Evolutionary conservation across 306 rosid genomes (phyloP).

Genomic region (Rosa persica): DNA sequence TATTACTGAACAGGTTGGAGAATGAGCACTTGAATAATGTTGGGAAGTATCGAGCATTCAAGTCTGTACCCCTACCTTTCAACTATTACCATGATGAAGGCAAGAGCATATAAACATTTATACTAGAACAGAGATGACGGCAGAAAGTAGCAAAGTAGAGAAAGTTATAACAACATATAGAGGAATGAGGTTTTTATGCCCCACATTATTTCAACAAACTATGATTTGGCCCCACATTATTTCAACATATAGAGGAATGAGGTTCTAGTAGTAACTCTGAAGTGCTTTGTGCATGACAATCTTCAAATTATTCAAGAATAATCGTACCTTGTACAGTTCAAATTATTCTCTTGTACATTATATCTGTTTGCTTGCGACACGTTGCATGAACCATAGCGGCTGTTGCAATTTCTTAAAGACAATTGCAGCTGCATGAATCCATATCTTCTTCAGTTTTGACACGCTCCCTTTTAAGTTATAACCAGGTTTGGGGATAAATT

Average conservation of each 20-base stretch:
- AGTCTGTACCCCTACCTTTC: conserved; percentile 76
- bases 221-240: neutral
- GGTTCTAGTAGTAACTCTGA: neutral
- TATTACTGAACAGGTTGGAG: conserved; percentile 44
- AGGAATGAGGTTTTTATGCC: neutral
- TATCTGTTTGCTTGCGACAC: no score
- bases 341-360: no score
- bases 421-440: no score
- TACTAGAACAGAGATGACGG: neutral
- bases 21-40: conserved; percentile 76
- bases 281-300: no score
- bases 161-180: neutral
- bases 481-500: no score
- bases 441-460: no score
- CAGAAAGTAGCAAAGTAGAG: neutral
- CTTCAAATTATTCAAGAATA: no score
- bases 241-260: neutral
- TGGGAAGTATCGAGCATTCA: conserved; percentile 71
- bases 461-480: no score
- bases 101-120: conserved; percentile 13
- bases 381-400: no score
- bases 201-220: neutral
- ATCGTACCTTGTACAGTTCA: no score
- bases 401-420: no score
- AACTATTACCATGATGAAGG: conserved; percentile 39